Evolutionary conservation across 495 filamentous ascomycete genomes (phyloP).

Genomic region (Hypoxylon fuscum): DNA sequence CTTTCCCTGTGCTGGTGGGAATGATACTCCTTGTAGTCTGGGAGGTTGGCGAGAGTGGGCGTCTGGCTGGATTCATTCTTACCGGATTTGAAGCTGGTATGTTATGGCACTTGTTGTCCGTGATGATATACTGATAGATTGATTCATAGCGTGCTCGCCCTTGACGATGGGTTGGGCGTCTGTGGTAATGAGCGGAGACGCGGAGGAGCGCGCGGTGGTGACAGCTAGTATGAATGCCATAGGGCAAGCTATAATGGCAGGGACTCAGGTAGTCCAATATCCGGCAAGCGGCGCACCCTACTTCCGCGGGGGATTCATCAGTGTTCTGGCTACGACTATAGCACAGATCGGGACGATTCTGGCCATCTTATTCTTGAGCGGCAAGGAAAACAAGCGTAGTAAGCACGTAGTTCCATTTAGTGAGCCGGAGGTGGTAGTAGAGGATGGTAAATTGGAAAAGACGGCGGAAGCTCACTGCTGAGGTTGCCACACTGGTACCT

Average conservation of each 20-base stretch:
- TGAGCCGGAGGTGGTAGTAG: constrained; percentile 13
- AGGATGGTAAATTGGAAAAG: constrained; percentile 7
- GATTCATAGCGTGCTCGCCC: constrained; percentile 42
- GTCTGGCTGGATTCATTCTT: constrained; percentile 46
- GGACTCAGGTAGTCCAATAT: constrained; percentile 47
- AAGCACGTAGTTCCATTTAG: constrained; percentile 18
- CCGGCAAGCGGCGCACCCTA: constrained; percentile 42
- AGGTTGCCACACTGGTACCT: no score
- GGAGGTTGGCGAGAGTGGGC: constrained; percentile 45
- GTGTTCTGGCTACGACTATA: constrained; percentile 32
- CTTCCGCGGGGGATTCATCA: constrained; percentile 43
- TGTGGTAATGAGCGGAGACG: constrained; percentile 46
- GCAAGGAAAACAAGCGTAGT: constrained; percentile 11
- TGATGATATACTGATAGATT: constrained; percentile 1
- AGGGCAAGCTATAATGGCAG: constrained; percentile 48
- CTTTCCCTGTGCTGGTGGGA: constrained; percentile 41
- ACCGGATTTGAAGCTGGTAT: constrained; percentile 47
- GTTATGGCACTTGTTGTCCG: constrained; percentile 1
- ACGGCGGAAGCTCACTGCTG: constrained; percentile 6
- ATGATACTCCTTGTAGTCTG: constrained; percentile 43
- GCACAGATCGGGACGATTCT: constrained; percentile 30
- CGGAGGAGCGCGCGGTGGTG: constrained; percentile 49
- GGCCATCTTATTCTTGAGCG: constrained; percentile 20
- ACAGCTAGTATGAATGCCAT: constrained; percentile 52
- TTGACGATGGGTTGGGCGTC: constrained; percentile 51